phyloP scores from a whole-genome alignment of 2,329 filamentous ascomycete genomes.

The Cryphonectria parasitica region DNA sequence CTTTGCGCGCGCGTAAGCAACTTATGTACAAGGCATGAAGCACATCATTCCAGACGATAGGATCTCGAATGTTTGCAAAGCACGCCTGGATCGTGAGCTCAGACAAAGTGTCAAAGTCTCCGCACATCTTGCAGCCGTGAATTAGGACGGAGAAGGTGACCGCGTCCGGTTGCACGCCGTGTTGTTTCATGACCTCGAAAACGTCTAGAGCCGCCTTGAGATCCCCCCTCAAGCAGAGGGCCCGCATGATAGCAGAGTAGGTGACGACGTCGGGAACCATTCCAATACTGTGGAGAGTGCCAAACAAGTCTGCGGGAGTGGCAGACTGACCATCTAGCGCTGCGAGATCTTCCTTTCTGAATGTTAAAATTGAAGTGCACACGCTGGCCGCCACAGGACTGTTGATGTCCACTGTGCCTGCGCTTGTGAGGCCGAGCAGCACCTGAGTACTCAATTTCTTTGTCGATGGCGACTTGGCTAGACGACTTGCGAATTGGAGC shows the following conservation, averaged over 20 bases:
- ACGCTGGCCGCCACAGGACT: slow-evolving; percentile 53
- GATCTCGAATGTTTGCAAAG: slow-evolving; percentile 49
- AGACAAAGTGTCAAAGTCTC: slow-evolving; percentile 58
- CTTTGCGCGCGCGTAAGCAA: slow-evolving; percentile 45
- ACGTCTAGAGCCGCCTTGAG: slow-evolving; percentile 66
- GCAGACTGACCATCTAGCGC: slow-evolving; percentile 39
- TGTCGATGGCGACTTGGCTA: slow-evolving; percentile 45
- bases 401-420: slow-evolving; percentile 49
- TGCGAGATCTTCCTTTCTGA: slow-evolving; percentile 37
- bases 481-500: slow-evolving; percentile 50
- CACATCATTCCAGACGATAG: slow-evolving; percentile 54
- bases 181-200: slow-evolving; percentile 63
- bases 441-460: slow-evolving; percentile 51
- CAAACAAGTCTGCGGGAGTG: slow-evolving; percentile 58
- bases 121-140: slow-evolving; percentile 66
- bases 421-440: slow-evolving; percentile 41
- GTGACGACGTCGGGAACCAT: slow-evolving; percentile 64
- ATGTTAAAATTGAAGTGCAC: slow-evolving; percentile 62
- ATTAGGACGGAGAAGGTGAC: slow-evolving; percentile 73
- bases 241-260: slow-evolving; percentile 71
- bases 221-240: slow-evolving; percentile 69
- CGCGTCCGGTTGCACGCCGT: slow-evolving; percentile 64
- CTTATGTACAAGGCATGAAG: slow-evolving; percentile 56
- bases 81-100: slow-evolving; percentile 59
- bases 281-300: slow-evolving; percentile 62